Conservation (phyloP, 306 rosid genomes). For the Cucumis melo region DNA sequence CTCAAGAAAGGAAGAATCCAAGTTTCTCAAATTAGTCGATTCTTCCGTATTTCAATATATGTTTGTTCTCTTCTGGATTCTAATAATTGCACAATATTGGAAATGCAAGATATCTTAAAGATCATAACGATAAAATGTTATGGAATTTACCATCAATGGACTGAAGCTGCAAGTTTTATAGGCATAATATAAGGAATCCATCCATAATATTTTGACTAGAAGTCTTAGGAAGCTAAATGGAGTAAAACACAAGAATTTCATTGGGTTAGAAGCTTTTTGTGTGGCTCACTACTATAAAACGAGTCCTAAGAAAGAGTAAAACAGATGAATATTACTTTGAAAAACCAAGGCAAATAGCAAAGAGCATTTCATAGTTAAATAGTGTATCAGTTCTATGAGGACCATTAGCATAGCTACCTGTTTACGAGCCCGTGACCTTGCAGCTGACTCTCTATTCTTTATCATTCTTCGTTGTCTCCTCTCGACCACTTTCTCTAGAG, state of each 20-base stretch:
- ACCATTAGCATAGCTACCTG: slow-evolving; percentile 38
- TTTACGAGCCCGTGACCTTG: slow-evolving; percentile 95
- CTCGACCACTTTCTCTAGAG: slow-evolving; percentile 76
- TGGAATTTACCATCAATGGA: not conserved
- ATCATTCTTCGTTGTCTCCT: slow-evolving; percentile 97
- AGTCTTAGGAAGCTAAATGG: not conserved
- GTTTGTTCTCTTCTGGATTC: too few relatives aligned
- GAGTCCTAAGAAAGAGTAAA: not conserved
- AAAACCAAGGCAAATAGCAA: not conserved
- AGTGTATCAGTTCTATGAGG: not conserved
- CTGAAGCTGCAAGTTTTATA: not conserved
- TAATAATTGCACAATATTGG: not conserved
- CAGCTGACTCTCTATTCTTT: slow-evolving; percentile 94
- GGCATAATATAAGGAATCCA: not conserved
- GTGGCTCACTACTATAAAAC: not conserved
- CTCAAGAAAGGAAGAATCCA: too few relatives aligned
- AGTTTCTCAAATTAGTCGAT: too few relatives aligned
- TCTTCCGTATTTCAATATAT: too few relatives aligned
- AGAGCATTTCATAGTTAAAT: not conserved
- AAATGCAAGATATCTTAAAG: not conserved
- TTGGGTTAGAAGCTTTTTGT: not conserved
- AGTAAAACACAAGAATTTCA: not conserved
- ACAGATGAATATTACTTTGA: not conserved
- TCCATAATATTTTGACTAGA: not conserved
- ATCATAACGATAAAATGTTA: not conserved